Conservation (phyloP, 148 eudicot species). For the Talinum fruticosum region DNA sequence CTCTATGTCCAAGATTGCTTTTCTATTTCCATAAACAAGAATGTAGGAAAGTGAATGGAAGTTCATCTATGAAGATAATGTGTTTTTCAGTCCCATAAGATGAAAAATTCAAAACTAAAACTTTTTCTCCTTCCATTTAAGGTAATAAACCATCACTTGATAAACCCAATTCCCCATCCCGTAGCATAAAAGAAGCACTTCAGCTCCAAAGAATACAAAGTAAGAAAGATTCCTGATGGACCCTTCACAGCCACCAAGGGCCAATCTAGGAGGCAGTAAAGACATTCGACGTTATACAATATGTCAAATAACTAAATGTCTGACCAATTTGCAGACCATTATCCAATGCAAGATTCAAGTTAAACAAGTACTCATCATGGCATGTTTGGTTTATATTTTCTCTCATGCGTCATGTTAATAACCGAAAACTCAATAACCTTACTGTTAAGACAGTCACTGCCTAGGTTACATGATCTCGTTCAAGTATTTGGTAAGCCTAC, state of each 20-base stretch:
- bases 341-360: background rate
- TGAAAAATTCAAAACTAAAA: background rate
- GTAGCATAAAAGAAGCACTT: background rate
- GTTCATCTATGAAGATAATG: background rate
- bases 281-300: too few relatives aligned
- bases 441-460: background rate
- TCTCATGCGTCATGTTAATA: too few relatives aligned
- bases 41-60: background rate
- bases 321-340: background rate
- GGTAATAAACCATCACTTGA: background rate
- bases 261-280: background rate
- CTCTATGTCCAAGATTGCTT: background rate
- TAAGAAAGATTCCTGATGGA: background rate
- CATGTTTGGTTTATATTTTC: background rate
- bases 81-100: background rate
- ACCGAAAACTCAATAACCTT: background rate
- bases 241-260: background rate
- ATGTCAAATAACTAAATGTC: background rate
- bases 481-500: too few relatives aligned
- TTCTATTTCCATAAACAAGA: slow-evolving; percentile 1
- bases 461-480: background rate
- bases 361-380: background rate
- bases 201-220: background rate
- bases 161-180: background rate
- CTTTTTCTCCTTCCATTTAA: background rate